Evolutionary conservation across 345 rosid species (phyloP).

Genomic region (Laguncularia racemosa): DNA sequence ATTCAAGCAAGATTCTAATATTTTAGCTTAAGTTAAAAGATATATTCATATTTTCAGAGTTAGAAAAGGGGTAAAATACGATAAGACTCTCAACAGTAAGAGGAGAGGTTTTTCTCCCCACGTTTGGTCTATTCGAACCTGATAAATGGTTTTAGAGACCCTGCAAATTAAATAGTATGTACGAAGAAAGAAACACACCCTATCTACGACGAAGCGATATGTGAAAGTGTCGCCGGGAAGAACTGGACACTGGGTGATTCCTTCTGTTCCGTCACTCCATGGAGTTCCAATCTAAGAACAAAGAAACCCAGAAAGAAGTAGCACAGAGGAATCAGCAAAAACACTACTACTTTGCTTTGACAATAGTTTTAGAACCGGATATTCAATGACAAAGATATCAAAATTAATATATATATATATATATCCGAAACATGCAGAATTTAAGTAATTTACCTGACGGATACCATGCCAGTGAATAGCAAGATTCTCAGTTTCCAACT

Average conservation of each 20-base stretch:
- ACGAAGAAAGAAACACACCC: conserved; percentile 39
- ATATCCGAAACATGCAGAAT: background rate
- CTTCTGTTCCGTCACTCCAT: conserved; percentile 72
- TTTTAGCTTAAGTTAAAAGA: too few species aligned
- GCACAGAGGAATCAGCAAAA: too few species aligned
- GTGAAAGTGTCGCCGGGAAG: conserved; percentile 60
- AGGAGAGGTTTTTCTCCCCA: too few species aligned
- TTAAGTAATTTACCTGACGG: conserved; percentile 29
- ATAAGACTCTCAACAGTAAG: too few species aligned
- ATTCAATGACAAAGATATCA: background rate
- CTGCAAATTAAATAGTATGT: too few species aligned
- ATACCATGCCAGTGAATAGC: conserved; percentile 87
- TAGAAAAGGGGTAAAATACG: too few species aligned
- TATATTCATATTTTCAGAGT: too few species aligned
- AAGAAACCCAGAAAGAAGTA: background rate
- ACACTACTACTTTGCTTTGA: too few species aligned
- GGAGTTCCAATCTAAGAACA: conserved; percentile 48
- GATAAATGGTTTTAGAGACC: too few species aligned
- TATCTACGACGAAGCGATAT: conserved; percentile 58
- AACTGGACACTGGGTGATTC: conserved; percentile 68
- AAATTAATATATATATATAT: background rate
- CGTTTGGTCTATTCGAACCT: too few species aligned
- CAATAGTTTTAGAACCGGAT: background rate
- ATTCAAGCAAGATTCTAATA: too few species aligned
- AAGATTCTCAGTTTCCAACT: conserved; percentile 45